These are phyloP conservation scores for Globisporangium iwayamae DNA, from an alignment of 352 stramenopile species.

Conservation along the genomic window DNA sequence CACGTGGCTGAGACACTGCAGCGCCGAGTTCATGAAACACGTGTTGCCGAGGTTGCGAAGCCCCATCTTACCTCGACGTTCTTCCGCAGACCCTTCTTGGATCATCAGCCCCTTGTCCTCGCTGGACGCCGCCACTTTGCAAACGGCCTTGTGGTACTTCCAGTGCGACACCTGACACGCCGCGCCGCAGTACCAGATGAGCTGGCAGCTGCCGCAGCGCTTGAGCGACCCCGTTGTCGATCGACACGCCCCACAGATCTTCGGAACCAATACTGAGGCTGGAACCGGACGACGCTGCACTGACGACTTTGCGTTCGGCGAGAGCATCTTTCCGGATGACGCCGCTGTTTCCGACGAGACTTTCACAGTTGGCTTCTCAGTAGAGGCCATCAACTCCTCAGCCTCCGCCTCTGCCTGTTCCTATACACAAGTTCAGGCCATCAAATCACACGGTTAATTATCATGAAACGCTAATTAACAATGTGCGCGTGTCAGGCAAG, in stretches of 20 bases:
- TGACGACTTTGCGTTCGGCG: slow-evolving; percentile 25
- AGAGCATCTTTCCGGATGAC: background rate
- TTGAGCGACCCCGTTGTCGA: slow-evolving; percentile 45
- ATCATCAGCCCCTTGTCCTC: slow-evolving; percentile 45
- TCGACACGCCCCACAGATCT: slow-evolving; percentile 66
- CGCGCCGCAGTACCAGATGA: slow-evolving; percentile 74
- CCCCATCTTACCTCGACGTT: slow-evolving; percentile 73
- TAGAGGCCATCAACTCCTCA: slow-evolving; percentile 11
- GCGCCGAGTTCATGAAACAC: slow-evolving; percentile 80
- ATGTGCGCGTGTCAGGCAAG: background rate
- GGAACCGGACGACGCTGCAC: slow-evolving; percentile 12
- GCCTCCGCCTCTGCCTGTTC: slow-evolving; percentile 35
- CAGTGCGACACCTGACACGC: slow-evolving; percentile 76
- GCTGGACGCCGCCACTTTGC: slow-evolving; percentile 29
- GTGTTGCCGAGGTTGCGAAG: slow-evolving; percentile 79
- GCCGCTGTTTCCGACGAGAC: slow-evolving; percentile 1
- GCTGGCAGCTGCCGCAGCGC: slow-evolving; percentile 69
- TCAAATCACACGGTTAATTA: background rate
- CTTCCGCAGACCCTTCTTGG: slow-evolving; percentile 34
- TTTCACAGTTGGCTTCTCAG: slow-evolving; percentile 16
- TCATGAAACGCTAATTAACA: background rate
- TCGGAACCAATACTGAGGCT: slow-evolving; percentile 29
- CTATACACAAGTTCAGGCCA: slow-evolving; percentile 6
- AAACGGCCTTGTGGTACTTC: slow-evolving; percentile 76
- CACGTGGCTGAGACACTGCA: slow-evolving; percentile 93